A percentile compares a stretch with the other conserved stretches of the same genome.
These are phyloP conservation scores for Trichoderma koningiopsis DNA, from an alignment of 2,329 filamentous ascomycete genomes.

Conservation along the genomic window DNA sequence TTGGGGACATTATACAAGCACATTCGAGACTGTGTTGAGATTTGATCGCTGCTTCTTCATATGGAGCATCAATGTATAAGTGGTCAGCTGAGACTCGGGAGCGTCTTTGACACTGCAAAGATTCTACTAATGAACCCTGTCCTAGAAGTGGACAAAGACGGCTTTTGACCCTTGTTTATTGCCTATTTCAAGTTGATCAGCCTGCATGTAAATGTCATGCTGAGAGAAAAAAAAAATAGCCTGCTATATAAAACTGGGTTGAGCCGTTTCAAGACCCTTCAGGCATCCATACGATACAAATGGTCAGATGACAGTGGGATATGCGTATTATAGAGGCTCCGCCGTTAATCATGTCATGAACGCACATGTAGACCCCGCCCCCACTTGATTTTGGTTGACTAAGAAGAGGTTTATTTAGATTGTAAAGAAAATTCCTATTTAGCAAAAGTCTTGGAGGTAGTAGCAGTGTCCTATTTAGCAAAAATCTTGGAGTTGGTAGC, in stretches of 20 bases:
- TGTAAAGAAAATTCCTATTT: not conserved
- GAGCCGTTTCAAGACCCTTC: not conserved
- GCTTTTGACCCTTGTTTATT: not conserved
- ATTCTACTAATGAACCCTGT: not conserved
- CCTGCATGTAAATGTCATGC: not conserved
- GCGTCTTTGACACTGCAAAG: not conserved
- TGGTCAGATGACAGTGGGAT: not conserved
- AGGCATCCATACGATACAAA: not conserved
- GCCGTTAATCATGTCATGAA: not conserved
- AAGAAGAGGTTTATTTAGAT: not conserved
- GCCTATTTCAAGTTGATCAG: not conserved
- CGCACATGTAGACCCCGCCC: not conserved
- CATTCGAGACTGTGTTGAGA: not conserved
- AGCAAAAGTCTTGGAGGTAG: not conserved
- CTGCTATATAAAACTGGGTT: not conserved
- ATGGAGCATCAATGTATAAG: not conserved
- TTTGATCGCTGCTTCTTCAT: not conserved
- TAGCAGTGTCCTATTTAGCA: not conserved
- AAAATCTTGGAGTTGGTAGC: not conserved
- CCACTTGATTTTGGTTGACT: slow-evolving; percentile 1
- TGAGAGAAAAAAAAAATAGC: not conserved
- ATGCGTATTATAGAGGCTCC: not conserved
- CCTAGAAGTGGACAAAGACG: not conserved
- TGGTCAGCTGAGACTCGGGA: not conserved
- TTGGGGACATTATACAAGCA: not conserved